Conservation (phyloP, 306 rosid genomes). For the Quercus bicolor region DNA sequence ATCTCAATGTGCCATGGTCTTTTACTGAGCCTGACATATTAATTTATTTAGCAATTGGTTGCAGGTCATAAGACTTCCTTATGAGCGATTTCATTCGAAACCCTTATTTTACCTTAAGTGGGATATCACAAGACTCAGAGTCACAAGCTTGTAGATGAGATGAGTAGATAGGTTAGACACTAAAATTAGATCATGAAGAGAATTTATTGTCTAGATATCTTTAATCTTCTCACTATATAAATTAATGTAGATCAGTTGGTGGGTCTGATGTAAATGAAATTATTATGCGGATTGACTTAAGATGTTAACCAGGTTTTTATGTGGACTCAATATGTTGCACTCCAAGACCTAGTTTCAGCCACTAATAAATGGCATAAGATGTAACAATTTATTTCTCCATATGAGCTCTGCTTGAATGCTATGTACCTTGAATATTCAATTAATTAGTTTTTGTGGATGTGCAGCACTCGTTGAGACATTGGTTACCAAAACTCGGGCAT, state of each 20-base stretch:
- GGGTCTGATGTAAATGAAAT: conserved; percentile 5
- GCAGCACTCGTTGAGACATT: conserved; percentile 91
- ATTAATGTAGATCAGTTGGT: neutral
- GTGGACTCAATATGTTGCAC: neutral
- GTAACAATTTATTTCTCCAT: neutral
- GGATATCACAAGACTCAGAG: neutral
- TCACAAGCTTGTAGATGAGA: neutral
- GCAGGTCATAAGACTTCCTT: neutral
- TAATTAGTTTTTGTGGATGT: conserved; percentile 27
- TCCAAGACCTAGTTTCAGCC: neutral
- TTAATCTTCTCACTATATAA: neutral
- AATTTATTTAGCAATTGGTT: neutral
- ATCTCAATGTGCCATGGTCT: neutral
- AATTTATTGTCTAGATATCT: neutral
- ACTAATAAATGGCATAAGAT: neutral
- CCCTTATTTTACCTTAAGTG: neutral
- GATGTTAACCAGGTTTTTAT: neutral
- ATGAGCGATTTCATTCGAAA: neutral
- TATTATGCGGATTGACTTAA: neutral
- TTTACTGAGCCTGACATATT: neutral
- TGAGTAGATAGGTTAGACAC: neutral
- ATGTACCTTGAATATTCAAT: neutral
- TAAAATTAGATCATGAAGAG: neutral
- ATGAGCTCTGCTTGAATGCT: conserved; percentile 15
- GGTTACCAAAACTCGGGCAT: conserved; percentile 86